Evolutionary conservation across 1,139 yeast genomes (phyloP).

Genomic region (Kodamaea sp.): DNA sequence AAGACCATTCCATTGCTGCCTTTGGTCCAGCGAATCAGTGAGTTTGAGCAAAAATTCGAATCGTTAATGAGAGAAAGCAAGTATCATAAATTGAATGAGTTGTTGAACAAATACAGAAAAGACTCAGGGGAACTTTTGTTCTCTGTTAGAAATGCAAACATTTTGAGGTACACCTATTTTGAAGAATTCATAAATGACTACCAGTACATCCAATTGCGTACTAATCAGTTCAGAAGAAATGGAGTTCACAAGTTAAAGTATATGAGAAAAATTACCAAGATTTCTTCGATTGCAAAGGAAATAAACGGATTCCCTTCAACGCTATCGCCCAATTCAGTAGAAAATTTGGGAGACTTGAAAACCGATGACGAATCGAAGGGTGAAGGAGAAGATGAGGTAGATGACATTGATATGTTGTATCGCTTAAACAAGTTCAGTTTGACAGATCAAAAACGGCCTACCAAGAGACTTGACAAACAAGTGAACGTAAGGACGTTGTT

Average conservation of each 20-base stretch:
- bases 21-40: constrained; percentile 18
- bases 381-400: constrained; percentile 10
- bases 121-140: constrained; percentile 19
- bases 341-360: constrained; percentile 2
- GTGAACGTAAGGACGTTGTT: constrained; percentile 15
- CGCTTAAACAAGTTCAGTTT: constrained; percentile 9
- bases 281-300: constrained; percentile 5
- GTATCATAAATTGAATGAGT: constrained; percentile 19
- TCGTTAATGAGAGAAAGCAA: constrained; percentile 12
- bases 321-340: constrained; percentile 1
- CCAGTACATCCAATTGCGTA: constrained; percentile 12
- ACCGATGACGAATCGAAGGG: constrained; percentile 7
- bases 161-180: constrained; percentile 30
- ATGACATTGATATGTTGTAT: constrained; percentile 9
- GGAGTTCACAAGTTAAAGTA: constrained; percentile 20
- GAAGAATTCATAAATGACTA: constrained; percentile 20
- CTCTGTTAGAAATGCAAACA: constrained; percentile 20
- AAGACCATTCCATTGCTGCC: constrained; percentile 11
- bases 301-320: constrained; percentile 4
- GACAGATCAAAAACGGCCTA: constrained; percentile 1
- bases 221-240: constrained; percentile 8
- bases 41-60: constrained; percentile 18
- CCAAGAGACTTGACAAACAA: background rate
- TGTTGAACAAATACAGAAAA: constrained; percentile 18
- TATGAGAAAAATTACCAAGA: constrained; percentile 17